Conservation (phyloP, 306 rosid species). For the Astragalus glycyphyllos region DNA sequence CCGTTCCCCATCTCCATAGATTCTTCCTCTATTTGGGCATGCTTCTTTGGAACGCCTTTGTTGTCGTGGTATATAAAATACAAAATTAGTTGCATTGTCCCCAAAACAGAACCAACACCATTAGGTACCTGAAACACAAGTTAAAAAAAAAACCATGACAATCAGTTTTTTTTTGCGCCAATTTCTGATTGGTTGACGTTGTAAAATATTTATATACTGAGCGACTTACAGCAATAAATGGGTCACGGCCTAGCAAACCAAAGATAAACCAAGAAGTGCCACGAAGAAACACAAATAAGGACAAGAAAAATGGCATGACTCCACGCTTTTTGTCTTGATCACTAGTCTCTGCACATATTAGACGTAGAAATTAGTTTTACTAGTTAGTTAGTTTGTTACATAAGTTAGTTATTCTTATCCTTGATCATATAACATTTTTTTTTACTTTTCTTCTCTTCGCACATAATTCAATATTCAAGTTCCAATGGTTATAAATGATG, state of each 20-base stretch:
- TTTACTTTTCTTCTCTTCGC: no score
- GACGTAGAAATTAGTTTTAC: no score
- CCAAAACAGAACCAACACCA: constrained; percentile 69
- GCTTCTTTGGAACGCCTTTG: constrained; percentile 46
- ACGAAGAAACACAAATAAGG: constrained; percentile 82
- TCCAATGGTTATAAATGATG: no score
- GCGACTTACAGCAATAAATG: constrained; percentile 69
- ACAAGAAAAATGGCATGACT: constrained; percentile 93
- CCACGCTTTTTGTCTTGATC: constrained; percentile 79
- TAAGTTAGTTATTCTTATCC: no score
- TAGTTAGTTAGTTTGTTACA: no score
- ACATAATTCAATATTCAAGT: neutral
- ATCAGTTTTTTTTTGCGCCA: neutral
- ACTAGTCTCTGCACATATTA: constrained; percentile 72
- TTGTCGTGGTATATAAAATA: constrained; percentile 71
- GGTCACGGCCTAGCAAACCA: constrained; percentile 88
- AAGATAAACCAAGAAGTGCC: constrained; percentile 90
- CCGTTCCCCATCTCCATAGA: constrained; percentile 65
- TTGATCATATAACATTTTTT: no score
- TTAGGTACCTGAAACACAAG: constrained; percentile 73
- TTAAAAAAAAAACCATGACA: neutral
- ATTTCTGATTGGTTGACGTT: no score
- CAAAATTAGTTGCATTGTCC: constrained; percentile 69
- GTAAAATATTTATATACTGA: neutral
- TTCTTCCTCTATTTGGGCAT: constrained; percentile 46